Conservation (phyloP, 108 stramenopile genomes). For the Cyclotella atomus region DNA sequence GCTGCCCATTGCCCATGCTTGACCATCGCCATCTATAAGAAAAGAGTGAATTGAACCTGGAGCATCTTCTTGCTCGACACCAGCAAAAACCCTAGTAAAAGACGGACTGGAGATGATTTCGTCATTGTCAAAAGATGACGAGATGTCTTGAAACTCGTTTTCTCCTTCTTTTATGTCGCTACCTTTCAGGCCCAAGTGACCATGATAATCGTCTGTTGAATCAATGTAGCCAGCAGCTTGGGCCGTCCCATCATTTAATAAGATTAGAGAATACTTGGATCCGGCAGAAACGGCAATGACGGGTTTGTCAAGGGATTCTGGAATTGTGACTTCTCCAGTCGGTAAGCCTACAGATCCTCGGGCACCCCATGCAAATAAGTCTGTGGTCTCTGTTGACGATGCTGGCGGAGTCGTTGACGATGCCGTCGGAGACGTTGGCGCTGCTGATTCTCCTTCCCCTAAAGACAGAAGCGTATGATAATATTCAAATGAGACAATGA, state of each 20-base stretch:
- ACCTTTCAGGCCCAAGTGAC: slow-evolving; percentile 35
- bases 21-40: slow-evolving; percentile 37
- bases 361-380: slow-evolving; percentile 44
- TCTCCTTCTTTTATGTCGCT: slow-evolving; percentile 21
- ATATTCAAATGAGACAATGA: too few species aligned
- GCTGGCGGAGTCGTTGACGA: not conserved
- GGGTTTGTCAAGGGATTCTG: slow-evolving; percentile 8
- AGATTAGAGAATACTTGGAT: slow-evolving; percentile 40
- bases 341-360: slow-evolving; percentile 35
- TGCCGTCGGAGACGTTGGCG: not conserved
- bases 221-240: slow-evolving; percentile 46
- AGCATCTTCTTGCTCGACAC: slow-evolving; percentile 19
- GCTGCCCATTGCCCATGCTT: slow-evolving; percentile 43
- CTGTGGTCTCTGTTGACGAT: not conserved
- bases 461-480: too few species aligned
- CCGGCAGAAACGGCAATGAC: slow-evolving; percentile 39
- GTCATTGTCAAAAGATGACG: slow-evolving; percentile 24
- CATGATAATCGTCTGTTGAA: slow-evolving; percentile 44
- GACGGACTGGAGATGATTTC: slow-evolving; percentile 24
- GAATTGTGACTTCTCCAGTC: slow-evolving; percentile 14
- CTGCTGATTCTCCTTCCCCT: too few species aligned
- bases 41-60: slow-evolving; percentile 43
- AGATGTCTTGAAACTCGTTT: slow-evolving; percentile 35
- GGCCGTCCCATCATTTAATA: slow-evolving; percentile 40
- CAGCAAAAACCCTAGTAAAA: slow-evolving; percentile 39